Base-by-base conservation (phyloP, 2,329 filamentous ascomycete genomes). In the Alternaria dauci region DNA sequence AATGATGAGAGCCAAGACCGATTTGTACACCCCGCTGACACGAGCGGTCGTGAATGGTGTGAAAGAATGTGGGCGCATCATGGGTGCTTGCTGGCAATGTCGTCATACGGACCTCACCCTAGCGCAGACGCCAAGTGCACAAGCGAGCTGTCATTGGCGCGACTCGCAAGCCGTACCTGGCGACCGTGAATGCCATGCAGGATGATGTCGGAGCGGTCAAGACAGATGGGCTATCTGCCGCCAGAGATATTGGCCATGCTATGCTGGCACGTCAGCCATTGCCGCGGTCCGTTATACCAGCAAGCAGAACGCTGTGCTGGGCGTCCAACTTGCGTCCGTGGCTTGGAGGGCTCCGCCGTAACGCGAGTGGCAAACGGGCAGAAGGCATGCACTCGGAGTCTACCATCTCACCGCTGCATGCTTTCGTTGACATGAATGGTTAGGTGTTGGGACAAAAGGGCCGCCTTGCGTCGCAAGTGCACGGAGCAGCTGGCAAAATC, bases 1-100 rank as follows among this genome's bases (percentile, higher is more conserved):
- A 38, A 69, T 70, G 66, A 72, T 69, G 70, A 67, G 61, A 62
- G 71, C 72, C 72, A 73, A 74, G 73, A 44, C 61, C 36, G 18
- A 42, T 42, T 26, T 63, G 56, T 58, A 59, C 60, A 47, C 55
- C 52, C 52, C 66, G 65, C 59, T 69, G 59, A 68, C 69, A 67
- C 62, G 59, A 59, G 52, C 18, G 52, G 51, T 55, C 55, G 42
- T 39, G 63, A 44, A 54, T 41, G 39, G 56, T 52, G 52, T 47
- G 46, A 44, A 52, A 54, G 44, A 42, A 61, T 61, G 44, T 61
- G 66, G 66, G n/a, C 46, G 58, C 59, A 63, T 50, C 58, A 39
- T 61, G 67, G 66, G 28, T 48, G 59, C 59, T 65, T 50, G 62
- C 55, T 52, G 23, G 32, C 11, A 34, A 56, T 66, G 62, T 62